Conservation (phyloP, 345 rosid species). For the Combretum micranthum region DNA sequence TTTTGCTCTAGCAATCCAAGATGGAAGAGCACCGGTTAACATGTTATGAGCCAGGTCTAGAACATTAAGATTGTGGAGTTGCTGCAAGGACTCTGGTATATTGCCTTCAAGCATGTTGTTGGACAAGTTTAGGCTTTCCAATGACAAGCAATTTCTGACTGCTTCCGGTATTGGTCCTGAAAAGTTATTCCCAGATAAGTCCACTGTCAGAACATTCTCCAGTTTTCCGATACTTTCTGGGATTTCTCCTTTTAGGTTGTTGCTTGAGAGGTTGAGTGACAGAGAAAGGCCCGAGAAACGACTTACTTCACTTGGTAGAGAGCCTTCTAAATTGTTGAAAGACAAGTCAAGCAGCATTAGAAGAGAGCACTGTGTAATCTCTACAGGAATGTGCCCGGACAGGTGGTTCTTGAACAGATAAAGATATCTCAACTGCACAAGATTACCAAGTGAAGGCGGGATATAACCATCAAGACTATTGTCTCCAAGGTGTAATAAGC, state of each 20-base stretch:
- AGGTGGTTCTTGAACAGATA: slow-evolving; percentile 3
- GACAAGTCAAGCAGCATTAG: slow-evolving; percentile 12
- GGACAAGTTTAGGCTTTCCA: slow-evolving; percentile 9
- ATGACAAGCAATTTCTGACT: slow-evolving; percentile 5
- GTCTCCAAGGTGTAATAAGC: slow-evolving; percentile 10
- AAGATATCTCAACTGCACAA: slow-evolving; percentile 11
- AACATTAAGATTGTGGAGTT: slow-evolving; percentile 1
- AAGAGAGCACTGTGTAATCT: slow-evolving; percentile 3
- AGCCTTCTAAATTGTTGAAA: slow-evolving; percentile 9
- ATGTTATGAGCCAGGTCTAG: slow-evolving; percentile 12
- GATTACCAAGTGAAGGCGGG: slow-evolving; percentile 14
- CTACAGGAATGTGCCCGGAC: slow-evolving; percentile 8
- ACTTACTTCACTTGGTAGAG: slow-evolving; percentile 4
- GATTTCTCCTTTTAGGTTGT: slow-evolving; percentile 10
- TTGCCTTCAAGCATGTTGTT: slow-evolving; percentile 8
- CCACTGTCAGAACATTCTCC: slow-evolving; percentile 6
- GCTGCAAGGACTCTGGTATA: slow-evolving; percentile 8
- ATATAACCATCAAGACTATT: slow-evolving; percentile 8
- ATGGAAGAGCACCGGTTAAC: slow-evolving; percentile 9
- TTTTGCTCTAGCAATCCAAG: slow-evolving; percentile 7
- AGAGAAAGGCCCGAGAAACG: slow-evolving; percentile 2
- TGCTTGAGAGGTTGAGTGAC: slow-evolving; percentile 13
- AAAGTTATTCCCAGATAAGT: slow-evolving; percentile 7
- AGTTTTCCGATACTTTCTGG: slow-evolving; percentile 11
- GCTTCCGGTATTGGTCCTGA: slow-evolving; percentile 5